phyloP scores from a whole-genome alignment of 192 early-diverging fungal genomes.

The Coemansia sp. region DNA sequence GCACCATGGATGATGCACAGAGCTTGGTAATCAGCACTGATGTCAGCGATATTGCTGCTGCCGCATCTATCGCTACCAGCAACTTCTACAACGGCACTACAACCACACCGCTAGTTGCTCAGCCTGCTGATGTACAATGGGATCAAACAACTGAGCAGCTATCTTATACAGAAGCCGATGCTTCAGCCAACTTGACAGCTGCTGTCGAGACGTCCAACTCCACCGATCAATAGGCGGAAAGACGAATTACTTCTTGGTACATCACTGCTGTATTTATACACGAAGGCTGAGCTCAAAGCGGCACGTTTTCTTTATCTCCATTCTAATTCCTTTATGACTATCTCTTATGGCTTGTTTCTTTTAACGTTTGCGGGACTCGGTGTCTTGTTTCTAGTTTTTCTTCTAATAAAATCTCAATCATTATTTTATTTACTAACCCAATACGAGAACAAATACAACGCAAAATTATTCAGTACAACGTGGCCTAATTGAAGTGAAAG shows the following conservation, averaged over 20 bases:
- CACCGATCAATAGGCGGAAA: background rate
- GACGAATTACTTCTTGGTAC: background rate
- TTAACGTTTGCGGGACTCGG: conserved; percentile 4
- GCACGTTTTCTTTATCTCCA: conserved; percentile 4
- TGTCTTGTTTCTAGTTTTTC: conserved; percentile 1
- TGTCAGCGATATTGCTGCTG: conserved; percentile 9
- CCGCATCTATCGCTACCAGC: conserved; percentile 13
- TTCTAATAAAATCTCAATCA: background rate
- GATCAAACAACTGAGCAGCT: background rate
- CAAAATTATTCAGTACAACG: no score
- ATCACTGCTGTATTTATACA: conserved; percentile 2
- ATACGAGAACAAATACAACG: no score
- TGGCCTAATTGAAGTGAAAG: no score
- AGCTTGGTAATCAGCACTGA: background rate
- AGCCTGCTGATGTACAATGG: background rate
- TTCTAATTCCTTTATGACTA: conserved; percentile 1
- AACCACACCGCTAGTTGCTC: background rate
- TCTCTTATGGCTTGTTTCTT: conserved; percentile 4
- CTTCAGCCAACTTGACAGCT: background rate
- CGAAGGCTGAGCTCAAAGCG: conserved; percentile 3
- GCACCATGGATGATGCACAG: background rate
- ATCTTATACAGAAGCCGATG: background rate
- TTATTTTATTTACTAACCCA: background rate
- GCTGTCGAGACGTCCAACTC: background rate
- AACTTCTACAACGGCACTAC: conserved; percentile 1